phyloP scores from a whole-genome alignment of 176 grass and related monocot species.

The Saccharum spontaneum region DNA sequence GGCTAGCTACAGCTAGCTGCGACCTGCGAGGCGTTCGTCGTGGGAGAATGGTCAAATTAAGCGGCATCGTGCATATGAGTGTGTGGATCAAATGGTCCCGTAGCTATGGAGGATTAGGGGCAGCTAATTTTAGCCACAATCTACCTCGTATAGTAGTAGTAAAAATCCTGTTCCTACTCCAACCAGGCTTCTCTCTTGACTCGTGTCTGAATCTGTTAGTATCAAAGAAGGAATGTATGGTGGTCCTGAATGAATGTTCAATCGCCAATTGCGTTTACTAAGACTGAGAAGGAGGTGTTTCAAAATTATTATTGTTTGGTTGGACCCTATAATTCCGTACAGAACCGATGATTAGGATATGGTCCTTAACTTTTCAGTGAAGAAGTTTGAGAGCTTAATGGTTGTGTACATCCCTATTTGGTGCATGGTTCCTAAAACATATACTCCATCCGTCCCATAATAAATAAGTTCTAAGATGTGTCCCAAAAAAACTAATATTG shows the following conservation, averaged over 20 bases:
- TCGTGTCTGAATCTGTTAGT: background rate
- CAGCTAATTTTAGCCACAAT: background rate
- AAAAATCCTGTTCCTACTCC: background rate
- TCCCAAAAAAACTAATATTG: too few species aligned
- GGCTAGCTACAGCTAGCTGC: too few species aligned
- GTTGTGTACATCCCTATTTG: background rate
- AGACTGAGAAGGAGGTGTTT: constrained; percentile 22
- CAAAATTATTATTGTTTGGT: background rate
- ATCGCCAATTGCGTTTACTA: constrained; percentile 25
- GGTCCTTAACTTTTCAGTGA: background rate
- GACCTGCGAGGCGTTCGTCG: background rate
- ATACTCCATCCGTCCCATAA: too few species aligned
- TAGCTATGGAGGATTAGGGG: constrained; percentile 9
- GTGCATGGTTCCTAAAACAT: too few species aligned
- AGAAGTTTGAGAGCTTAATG: background rate
- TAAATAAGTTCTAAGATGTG: too few species aligned
- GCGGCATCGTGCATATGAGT: background rate
- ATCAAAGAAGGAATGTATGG: constrained; percentile 5
- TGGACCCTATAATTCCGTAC: background rate
- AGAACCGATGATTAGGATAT: background rate
- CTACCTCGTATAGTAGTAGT: background rate
- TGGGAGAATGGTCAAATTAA: background rate
- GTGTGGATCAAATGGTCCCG: constrained; percentile 33
- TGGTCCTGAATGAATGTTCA: constrained; percentile 43
- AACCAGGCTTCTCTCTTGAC: background rate